These are phyloP conservation scores for Alternaria brassicae DNA, from an alignment of 2,329 filamentous ascomycete species.

Conservation along the genomic window DNA sequence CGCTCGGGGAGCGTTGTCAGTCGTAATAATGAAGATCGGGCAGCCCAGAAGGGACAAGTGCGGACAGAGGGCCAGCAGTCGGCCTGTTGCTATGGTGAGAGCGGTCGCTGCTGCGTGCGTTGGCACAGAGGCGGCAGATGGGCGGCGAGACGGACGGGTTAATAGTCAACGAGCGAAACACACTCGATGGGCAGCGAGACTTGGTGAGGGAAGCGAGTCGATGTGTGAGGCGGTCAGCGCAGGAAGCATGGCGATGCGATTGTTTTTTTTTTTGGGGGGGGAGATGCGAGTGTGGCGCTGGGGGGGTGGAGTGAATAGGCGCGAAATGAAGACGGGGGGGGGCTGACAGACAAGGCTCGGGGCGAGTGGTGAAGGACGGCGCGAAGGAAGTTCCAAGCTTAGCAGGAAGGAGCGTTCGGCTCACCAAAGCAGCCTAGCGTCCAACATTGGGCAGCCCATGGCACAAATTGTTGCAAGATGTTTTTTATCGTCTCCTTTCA, in stretches of 20 bases:
- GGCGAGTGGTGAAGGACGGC: slow-evolving; percentile 35
- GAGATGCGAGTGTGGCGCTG: slow-evolving; percentile 24
- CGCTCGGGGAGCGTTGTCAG: slow-evolving; percentile 36
- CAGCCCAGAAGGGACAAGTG: slow-evolving; percentile 40
- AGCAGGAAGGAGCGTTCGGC: slow-evolving; percentile 31
- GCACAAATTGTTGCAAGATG: slow-evolving; percentile 14
- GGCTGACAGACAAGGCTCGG: slow-evolving; percentile 36
- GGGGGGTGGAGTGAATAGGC: slow-evolving; percentile 26
- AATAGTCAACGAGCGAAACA: slow-evolving; percentile 24
- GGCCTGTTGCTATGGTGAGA: slow-evolving; percentile 50
- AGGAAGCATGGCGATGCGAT: slow-evolving; percentile 30
- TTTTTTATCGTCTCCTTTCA: slow-evolving; percentile 26
- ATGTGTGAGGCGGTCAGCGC: slow-evolving; percentile 25
- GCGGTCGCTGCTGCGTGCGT: slow-evolving; percentile 49
- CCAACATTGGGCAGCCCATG: slow-evolving; percentile 17
- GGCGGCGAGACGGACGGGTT: slow-evolving; percentile 24
- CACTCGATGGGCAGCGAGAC: slow-evolving; percentile 11
- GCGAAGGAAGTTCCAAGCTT: slow-evolving; percentile 24
- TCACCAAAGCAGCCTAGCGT: slow-evolving; percentile 16
- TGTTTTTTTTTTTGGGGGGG: slow-evolving; percentile 18
- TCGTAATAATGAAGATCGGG: slow-evolving; percentile 47
- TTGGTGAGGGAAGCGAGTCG: slow-evolving; percentile 14
- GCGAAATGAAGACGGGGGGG: slow-evolving; percentile 39
- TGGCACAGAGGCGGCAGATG: slow-evolving; percentile 37
- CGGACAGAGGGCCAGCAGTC: slow-evolving; percentile 39